Conservation (phyloP, 805 yeast genomes). For the Pichia occidentalis region DNA sequence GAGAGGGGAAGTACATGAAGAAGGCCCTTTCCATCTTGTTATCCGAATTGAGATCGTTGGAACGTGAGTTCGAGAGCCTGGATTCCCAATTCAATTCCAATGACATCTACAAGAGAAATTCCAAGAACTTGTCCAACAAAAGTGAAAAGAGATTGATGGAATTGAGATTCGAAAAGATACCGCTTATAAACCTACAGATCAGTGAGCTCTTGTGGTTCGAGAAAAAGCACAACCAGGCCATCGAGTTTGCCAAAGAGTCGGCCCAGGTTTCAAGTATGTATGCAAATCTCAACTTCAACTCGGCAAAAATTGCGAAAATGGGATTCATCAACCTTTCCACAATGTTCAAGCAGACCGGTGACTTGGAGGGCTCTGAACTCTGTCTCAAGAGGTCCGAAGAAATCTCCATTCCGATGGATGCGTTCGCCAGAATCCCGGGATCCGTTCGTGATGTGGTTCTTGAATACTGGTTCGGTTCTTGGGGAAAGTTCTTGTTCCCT, state of each 20-base stretch:
- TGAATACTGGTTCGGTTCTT: conserved; percentile 30
- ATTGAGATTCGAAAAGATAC: conserved; percentile 27
- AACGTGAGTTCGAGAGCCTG: conserved; percentile 20
- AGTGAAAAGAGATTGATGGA: conserved; percentile 21
- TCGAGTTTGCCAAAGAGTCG: conserved; percentile 37
- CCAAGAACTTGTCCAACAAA: conserved; percentile 12
- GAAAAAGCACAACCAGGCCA: conserved; percentile 28
- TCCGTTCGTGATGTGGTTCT: conserved; percentile 30
- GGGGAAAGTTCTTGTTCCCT: conserved; percentile 32
- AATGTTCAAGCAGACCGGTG: conserved; percentile 30
- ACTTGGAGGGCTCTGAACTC: conserved; percentile 22
- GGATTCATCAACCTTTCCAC: conserved; percentile 31
- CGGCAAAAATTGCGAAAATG: conserved; percentile 34
- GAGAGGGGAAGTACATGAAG: conserved; percentile 16
- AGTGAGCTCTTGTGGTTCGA: conserved; percentile 38
- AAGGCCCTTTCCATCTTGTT: conserved; percentile 32
- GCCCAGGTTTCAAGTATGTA: conserved; percentile 29
- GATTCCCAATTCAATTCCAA: conserved; percentile 15
- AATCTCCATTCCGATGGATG: conserved; percentile 29
- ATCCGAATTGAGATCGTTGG: conserved; percentile 28
- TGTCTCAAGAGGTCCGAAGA: conserved; percentile 23
- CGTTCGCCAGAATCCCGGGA: conserved; percentile 18
- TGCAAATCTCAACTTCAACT: conserved; percentile 29
- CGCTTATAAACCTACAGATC: conserved; percentile 35
- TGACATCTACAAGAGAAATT: conserved; percentile 14